Conservation (phyloP, 345 rosid species). For the Rhizophora mangle region DNA sequence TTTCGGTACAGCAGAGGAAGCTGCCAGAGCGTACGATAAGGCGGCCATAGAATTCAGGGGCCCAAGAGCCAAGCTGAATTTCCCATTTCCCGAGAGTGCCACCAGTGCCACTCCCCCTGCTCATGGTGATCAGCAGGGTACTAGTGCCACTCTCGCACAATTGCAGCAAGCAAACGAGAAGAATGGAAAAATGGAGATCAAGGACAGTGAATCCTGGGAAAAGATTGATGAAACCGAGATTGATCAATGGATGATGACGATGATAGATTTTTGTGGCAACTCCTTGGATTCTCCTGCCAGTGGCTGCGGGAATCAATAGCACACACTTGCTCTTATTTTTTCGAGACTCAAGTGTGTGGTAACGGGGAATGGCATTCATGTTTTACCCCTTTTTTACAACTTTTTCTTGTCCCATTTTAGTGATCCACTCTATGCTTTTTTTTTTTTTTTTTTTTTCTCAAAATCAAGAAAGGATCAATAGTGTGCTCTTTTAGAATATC, state of each 20-base stretch:
- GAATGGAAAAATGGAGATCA: background rate
- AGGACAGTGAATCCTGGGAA: constrained; percentile 30
- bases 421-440: no score
- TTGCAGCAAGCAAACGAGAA: background rate
- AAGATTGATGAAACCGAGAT: constrained; percentile 39
- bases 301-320: constrained; percentile 21
- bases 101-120: background rate
- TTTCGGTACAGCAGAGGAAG: constrained; percentile 81
- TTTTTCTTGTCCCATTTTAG: no score
- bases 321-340: background rate
- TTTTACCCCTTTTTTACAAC: no score
- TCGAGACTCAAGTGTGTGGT: no score
- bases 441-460: no score
- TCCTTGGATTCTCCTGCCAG: constrained; percentile 60
- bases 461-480: no score
- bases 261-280: constrained; percentile 48
- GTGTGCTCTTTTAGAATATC: no score
- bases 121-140: background rate
- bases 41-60: constrained; percentile 59
- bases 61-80: constrained; percentile 49
- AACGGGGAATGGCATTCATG: no score
- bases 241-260: constrained; percentile 49
- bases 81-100: constrained; percentile 49
- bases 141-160: background rate
- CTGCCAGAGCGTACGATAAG: constrained; percentile 88